Evolutionary conservation across 202 grass and related monocot species (phyloP).

Genomic region (Sporobolus alterniflorus): DNA sequence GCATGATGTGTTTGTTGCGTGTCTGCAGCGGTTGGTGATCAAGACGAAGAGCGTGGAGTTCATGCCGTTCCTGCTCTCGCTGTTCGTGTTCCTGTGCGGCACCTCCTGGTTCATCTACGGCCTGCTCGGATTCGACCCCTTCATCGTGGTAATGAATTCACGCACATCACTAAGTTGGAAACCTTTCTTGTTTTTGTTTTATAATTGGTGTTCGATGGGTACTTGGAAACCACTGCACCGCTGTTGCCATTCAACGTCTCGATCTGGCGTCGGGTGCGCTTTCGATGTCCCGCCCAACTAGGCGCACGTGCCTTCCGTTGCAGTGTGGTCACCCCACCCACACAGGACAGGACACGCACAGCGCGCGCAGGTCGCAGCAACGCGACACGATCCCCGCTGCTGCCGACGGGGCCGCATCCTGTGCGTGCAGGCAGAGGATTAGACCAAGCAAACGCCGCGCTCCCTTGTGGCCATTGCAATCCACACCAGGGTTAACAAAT

Average conservation of each 20-base stretch:
- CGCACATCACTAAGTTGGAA: no score
- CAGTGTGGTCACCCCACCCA: slow-evolving; percentile 3
- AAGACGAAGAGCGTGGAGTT: slow-evolving; percentile 99
- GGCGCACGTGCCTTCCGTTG: slow-evolving; percentile 8
- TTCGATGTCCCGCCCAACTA: slow-evolving; percentile 7
- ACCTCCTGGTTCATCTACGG: slow-evolving; percentile 99
- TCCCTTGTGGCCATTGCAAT: slow-evolving; percentile 2
- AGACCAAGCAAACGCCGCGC: background rate
- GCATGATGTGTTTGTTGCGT: background rate
- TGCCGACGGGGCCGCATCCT: background rate
- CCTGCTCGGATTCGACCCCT: slow-evolving; percentile 83
- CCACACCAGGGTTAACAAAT: no score
- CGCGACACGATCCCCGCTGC: background rate
- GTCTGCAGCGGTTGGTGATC: slow-evolving; percentile 90
- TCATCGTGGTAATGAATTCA: slow-evolving; percentile 54
- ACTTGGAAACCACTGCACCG: slow-evolving; percentile 21
- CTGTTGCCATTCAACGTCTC: slow-evolving; percentile 21
- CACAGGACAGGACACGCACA: background rate
- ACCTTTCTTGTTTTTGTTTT: no score
- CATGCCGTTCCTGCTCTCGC: slow-evolving; percentile 99
- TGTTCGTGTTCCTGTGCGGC: slow-evolving; percentile 88
- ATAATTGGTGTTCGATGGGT: background rate
- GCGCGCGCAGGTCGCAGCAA: background rate
- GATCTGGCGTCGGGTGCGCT: slow-evolving; percentile 12
- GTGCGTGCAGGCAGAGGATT: background rate